Evolutionary conservation across 2,329 filamentous ascomycete species (phyloP), one percentile per base, ranked within the genome.

Genomic region (Proliferodiscus dingleyae): DNA sequence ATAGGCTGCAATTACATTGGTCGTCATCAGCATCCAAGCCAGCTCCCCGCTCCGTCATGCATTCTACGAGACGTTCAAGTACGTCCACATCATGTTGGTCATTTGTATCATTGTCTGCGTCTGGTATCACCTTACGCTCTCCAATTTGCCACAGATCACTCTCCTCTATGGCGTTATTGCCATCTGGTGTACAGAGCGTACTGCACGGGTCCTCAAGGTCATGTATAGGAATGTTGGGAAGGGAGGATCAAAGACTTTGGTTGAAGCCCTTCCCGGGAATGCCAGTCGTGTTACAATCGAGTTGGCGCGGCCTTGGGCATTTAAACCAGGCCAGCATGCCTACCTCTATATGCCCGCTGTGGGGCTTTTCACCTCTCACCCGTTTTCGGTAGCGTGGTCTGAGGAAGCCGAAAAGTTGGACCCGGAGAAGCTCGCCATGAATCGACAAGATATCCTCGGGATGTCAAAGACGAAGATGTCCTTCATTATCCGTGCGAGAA

Each of bases 311-410:
- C 84, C 85, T n/a, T 90, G 86, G 85, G 75, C 69, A 32, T 87
- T 87, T 72, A 72, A 73, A 48, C 81, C 86, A 0, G 85, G 86
- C 28, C 85, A 89, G 65, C 86, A 91, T 62, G 82, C 85, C 28
- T 91, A 89, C 64, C 68, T 91, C 16, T 89, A 89, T 68, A 77
- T 91, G 67, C 87, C 87, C 6, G 71, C 74, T 4, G 71, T 90
- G 58, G 83, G 83, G 52, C 73, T 81, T 50, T 83, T 79, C 77
- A 85, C 85, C 56, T 88, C 83, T 37, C 86, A 91, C 60, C 86
- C 86, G 1, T 90, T 90, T 69, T 87, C 85, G 2, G 73, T 89
- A 34, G 83, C 84, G 28, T 91, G 86, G 86, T 83, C 80, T 53
- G 82, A 88, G 49, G 83, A 87, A 50, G 73, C 71, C 33, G 74